Percentiles rank a stretch among this genome's conserved stretches.
Evolutionary conservation across 108 stramenopile genomes (phyloP).

Genomic region (Tribonema minus): DNA sequence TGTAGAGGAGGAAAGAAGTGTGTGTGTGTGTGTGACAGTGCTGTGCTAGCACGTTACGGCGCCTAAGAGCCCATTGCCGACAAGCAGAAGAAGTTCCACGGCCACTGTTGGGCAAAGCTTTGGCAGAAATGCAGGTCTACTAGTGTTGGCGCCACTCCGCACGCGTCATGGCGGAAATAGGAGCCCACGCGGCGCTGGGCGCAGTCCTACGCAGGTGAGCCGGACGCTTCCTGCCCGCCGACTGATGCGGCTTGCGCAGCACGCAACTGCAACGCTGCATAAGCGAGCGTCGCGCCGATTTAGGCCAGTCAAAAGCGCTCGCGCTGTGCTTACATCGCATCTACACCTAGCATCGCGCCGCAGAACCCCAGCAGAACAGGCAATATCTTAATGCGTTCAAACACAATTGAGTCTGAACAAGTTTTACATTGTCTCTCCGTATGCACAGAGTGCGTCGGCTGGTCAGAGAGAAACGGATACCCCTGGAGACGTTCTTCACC

Average conservation of each 20-base stretch:
- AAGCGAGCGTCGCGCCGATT: slow-evolving; percentile 2
- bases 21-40: neutral
- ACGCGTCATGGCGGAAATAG: neutral
- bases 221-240: too few relatives aligned
- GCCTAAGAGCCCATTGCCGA: too few relatives aligned
- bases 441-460: slow-evolving; percentile 11
- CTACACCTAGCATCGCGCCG: too few relatives aligned
- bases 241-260: neutral
- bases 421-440: too few relatives aligned
- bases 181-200: neutral
- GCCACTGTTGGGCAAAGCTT: neutral
- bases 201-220: neutral
- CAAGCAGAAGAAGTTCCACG: too few relatives aligned
- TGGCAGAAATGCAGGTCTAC: neutral
- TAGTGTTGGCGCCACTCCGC: neutral
- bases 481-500: slow-evolving; percentile 17
- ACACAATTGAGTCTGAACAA: too few relatives aligned
- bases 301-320: slow-evolving; percentile 13
- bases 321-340: too few relatives aligned
- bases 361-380: too few relatives aligned
- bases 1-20: neutral
- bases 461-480: slow-evolving; percentile 5
- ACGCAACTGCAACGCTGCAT: neutral
- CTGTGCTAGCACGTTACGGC: neutral
- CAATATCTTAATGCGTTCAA: too few relatives aligned